phyloP scores from a whole-genome alignment of 2,329 filamentous ascomycete species.

The Periglandula ipomoeae region DNA sequence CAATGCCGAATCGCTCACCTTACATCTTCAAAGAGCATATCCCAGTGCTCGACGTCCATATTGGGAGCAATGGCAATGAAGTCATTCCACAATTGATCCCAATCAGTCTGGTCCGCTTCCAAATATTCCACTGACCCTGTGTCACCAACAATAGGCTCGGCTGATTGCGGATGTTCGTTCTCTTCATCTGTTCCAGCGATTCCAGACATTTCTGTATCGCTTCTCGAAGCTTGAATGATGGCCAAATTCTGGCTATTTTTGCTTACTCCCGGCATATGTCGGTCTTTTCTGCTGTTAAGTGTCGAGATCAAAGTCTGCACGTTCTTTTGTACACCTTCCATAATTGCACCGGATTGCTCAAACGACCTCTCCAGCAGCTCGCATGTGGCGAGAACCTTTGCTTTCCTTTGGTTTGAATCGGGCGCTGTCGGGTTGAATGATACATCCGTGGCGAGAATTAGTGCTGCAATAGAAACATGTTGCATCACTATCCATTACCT shows the following conservation, averaged over 20 bases:
- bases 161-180: no score
- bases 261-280: background rate
- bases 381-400: slow-evolving; percentile 9
- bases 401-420: background rate
- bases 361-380: slow-evolving; percentile 7
- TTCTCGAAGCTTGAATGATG: no score
- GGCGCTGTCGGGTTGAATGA: slow-evolving; percentile 5
- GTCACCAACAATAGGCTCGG: no score
- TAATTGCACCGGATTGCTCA: slow-evolving; percentile 2
- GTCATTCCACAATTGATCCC: slow-evolving; percentile 8
- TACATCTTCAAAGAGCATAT: slow-evolving; percentile 5
- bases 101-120: slow-evolving; percentile 1
- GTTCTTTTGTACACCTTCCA: slow-evolving; percentile 7
- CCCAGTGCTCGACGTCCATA: slow-evolving; percentile 8
- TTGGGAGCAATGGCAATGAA: slow-evolving; percentile 9
- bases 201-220: no score
- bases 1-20: background rate
- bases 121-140: background rate
- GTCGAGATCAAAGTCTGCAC: slow-evolving; percentile 6
- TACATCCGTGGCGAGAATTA: slow-evolving; percentile 9
- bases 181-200: no score
- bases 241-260: no score
- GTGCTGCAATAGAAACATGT: slow-evolving; percentile 9
- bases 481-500: slow-evolving; percentile 7
- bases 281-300: background rate